These are phyloP conservation scores for Hygrocybe coccinea DNA, from an alignment of 768 basidiomycete genomes.

Conservation along the genomic window DNA sequence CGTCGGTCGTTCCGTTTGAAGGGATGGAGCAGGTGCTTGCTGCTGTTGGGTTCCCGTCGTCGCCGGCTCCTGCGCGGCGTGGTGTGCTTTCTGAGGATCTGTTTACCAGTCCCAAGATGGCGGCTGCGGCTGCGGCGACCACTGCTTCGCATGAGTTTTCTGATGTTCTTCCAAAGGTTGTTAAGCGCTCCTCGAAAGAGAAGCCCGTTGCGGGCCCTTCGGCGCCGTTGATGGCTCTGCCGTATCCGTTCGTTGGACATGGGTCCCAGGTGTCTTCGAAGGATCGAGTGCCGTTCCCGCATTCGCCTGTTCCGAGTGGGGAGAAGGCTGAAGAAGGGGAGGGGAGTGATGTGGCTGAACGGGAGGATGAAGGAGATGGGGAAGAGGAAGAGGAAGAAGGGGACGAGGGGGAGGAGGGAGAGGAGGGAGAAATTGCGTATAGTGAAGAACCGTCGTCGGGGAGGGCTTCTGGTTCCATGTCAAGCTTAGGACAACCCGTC, in stretches of 20 bases:
- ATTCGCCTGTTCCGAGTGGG: slow-evolving; percentile 44
- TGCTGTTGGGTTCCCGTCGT: slow-evolving; percentile 48
- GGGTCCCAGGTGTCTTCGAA: slow-evolving; percentile 58
- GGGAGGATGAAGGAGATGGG: slow-evolving; percentile 30
- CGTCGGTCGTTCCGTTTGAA: slow-evolving; percentile 37
- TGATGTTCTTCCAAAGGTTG: slow-evolving; percentile 43
- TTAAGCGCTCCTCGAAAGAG: slow-evolving; percentile 46
- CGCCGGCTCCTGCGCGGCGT: slow-evolving; percentile 51
- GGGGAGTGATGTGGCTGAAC: slow-evolving; percentile 22
- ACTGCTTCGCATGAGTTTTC: slow-evolving; percentile 25
- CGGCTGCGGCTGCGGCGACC: slow-evolving; percentile 10
- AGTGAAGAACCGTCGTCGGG: slow-evolving; percentile 55
- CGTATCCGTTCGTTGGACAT: slow-evolving; percentile 68
- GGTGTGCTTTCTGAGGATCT: slow-evolving; percentile 59
- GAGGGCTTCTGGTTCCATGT: slow-evolving; percentile 77
- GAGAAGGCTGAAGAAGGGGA: slow-evolving; percentile 27
- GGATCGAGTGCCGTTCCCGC: slow-evolving; percentile 73
- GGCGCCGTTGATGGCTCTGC: slow-evolving; percentile 47
- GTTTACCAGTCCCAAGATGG: slow-evolving; percentile 46
- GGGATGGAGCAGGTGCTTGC: slow-evolving; percentile 58
- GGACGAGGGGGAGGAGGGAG: slow-evolving; percentile 27
- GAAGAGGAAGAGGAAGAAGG: slow-evolving; percentile 24
- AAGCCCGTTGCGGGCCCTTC: slow-evolving; percentile 29
- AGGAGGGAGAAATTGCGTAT: slow-evolving; percentile 38
- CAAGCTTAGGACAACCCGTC: slow-evolving; percentile 76